Percentiles rank a stretch among this genome's conserved stretches.
Conservation (phyloP, 352 stramenopile genomes). For the Phytophthora aleatoria region DNA sequence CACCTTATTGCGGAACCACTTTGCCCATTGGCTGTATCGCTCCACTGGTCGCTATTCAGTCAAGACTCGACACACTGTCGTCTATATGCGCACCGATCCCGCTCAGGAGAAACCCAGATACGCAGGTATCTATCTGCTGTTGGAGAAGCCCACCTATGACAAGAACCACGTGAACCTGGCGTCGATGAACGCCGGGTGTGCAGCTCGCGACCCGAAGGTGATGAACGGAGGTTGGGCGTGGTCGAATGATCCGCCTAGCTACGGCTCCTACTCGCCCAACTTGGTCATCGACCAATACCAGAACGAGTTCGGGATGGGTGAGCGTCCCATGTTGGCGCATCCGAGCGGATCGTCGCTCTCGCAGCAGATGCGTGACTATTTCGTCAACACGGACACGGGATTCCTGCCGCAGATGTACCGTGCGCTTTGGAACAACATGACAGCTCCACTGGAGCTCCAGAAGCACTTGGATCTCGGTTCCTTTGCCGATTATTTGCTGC, state of each 20-base stretch:
- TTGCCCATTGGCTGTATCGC: constrained; percentile 80
- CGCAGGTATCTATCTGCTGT: constrained; percentile 69
- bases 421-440: constrained; percentile 83
- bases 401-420: constrained; percentile 73
- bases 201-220: constrained; percentile 37
- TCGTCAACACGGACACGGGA: constrained; percentile 60
- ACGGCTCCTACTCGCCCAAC: constrained; percentile 74
- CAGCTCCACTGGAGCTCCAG: constrained; percentile 53
- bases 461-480: constrained; percentile 71
- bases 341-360: constrained; percentile 56
- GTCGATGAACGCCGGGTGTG: constrained; percentile 49
- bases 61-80: constrained; percentile 61
- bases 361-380: constrained; percentile 77
- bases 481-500: constrained; percentile 77
- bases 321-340: constrained; percentile 64
- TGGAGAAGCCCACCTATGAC: constrained; percentile 81
- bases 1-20: constrained; percentile 75
- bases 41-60: constrained; percentile 71
- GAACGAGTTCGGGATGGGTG: constrained; percentile 80
- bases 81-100: constrained; percentile 62
- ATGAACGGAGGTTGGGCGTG: constrained; percentile 77
- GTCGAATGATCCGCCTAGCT: constrained; percentile 76
- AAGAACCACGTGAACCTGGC: constrained; percentile 69
- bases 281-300: constrained; percentile 81
- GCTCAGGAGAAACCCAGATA: constrained; percentile 45